Evolutionary conservation across 2,329 filamentous ascomycete genomes (phyloP).

Genomic region (Pseudohalonectria lignicola): DNA sequence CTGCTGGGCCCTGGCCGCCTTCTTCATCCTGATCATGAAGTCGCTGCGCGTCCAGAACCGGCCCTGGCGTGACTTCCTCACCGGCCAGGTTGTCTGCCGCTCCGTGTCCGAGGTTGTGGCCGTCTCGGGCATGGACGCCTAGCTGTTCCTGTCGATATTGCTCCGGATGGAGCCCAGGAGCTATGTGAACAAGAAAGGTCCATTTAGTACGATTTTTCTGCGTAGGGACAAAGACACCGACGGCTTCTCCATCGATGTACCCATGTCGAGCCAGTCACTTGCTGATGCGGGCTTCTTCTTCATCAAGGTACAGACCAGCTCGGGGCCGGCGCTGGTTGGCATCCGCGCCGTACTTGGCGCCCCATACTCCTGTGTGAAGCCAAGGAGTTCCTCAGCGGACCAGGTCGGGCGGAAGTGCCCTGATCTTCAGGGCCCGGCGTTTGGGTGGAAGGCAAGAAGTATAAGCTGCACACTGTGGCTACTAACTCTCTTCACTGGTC

Average conservation of each 20-base stretch:
- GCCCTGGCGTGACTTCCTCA: conserved; percentile 20
- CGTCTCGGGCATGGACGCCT: conserved; percentile 11
- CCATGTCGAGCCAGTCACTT: conserved; percentile 3
- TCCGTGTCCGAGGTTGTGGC: conserved; percentile 13
- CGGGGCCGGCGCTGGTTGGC: too few species aligned
- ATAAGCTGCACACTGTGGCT: too few species aligned
- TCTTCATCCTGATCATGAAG: conserved; percentile 16
- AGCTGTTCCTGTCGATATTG: conserved; percentile 3
- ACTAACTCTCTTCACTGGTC: too few species aligned
- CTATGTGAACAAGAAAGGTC: neutral
- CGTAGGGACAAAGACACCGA: conserved; percentile 2
- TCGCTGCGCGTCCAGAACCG: conserved; percentile 15
- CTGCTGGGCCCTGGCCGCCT: conserved; percentile 15
- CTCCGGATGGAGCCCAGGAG: conserved; percentile 3
- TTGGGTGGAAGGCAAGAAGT: too few species aligned
- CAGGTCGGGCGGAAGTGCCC: too few species aligned
- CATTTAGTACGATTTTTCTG: conserved; percentile 4
- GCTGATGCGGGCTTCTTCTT: conserved; percentile 3
- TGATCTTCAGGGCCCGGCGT: too few species aligned
- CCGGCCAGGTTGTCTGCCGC: conserved; percentile 12
- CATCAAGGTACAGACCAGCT: conserved; percentile 5
- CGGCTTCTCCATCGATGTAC: conserved; percentile 5
- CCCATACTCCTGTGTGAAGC: too few species aligned
- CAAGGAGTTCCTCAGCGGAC: too few species aligned
- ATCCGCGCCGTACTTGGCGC: too few species aligned